Base-by-base conservation (phyloP, 2,329 filamentous ascomycete genomes). In the Nannizziopsis arthrosporioides region DNA sequence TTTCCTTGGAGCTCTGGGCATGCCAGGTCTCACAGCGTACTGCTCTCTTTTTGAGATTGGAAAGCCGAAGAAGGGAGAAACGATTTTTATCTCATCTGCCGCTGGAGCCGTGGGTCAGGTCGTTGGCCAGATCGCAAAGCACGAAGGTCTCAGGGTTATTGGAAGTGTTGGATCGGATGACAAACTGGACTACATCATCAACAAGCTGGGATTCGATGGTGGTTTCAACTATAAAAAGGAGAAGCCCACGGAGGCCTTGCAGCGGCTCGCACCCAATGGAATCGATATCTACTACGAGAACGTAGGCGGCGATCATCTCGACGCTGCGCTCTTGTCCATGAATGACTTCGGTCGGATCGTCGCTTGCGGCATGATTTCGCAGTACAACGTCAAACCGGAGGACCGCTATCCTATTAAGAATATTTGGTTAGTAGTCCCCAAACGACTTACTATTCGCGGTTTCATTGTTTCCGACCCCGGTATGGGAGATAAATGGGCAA, bases 201-300 rank as follows among this genome's bases (percentile, higher is more conserved):
- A 82, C 47, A 79, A 84, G 42, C 74, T 88, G 31, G 73, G 73
- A 19, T 88, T 87, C 61, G 81, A 87, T 59, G 75, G 65, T 12
- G 86, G 81, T 7, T 92, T 90, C 57, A 92, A 93, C 73, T 93
- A 93, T 74, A 90, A 92, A 75, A 88, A 78, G 56, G 85, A 92
- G 69, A 77, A 75, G 56, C 75, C 85, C 0, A 61, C 67, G 0
- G 81, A 82, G 9, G 85, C 84, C 0, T 72, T 93, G 48, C 66
- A 72, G 54, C 74, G 84, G 50, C 73, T 92, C 14, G 84, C 84
- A 0, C 85, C 85, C 0, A 66, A 87, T 10, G 86, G 85, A 3
- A 75, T 93, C 53, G 85, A 93, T 59, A 86, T 88, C 61, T 87
- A 87, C 70, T 89, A 82, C 60, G 84, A 88, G 66, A 88, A 87